Evolutionary conservation across 2,329 filamentous ascomycete genomes (phyloP).

Genomic region (Exophiala bonariae): DNA sequence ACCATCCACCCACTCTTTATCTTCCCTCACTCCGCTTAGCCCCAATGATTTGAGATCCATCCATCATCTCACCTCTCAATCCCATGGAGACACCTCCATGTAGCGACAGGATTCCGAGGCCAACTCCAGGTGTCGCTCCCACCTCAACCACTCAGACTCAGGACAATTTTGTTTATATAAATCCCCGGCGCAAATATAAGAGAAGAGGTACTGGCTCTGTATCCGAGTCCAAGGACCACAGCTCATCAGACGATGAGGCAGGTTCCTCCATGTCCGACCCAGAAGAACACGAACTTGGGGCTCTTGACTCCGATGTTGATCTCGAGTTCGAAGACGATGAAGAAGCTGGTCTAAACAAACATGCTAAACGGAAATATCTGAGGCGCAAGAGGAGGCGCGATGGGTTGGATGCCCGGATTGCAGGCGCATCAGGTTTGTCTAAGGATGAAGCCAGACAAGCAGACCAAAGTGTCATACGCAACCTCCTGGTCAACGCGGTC

Average conservation of each 20-base stretch:
- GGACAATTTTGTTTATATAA: conserved; percentile 18
- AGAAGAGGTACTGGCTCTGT: conserved; percentile 26
- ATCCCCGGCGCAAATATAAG: conserved; percentile 27
- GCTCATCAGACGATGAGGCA: conserved; percentile 27
- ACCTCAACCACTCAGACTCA: conserved; percentile 6
- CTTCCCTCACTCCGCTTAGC: no score
- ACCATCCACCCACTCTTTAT: no score
- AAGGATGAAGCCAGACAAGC: conserved; percentile 70
- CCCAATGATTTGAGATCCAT: background rate
- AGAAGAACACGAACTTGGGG: conserved; percentile 59
- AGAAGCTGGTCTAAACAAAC: conserved; percentile 79
- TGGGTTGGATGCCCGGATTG: conserved; percentile 68
- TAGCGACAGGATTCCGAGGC: conserved; percentile 16
- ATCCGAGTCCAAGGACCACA: conserved; percentile 19
- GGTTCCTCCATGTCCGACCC: conserved; percentile 44
- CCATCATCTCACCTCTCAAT: background rate
- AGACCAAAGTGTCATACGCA: conserved; percentile 70
- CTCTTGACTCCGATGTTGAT: conserved; percentile 68
- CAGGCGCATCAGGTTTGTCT: conserved; percentile 55
- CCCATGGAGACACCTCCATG: conserved; percentile 24
- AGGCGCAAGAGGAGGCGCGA: conserved; percentile 67
- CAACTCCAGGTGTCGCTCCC: conserved; percentile 11
- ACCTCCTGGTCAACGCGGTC: conserved; percentile 70
- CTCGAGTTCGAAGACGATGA: conserved; percentile 88
- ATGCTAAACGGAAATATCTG: conserved; percentile 68